Evolutionary conservation across 805 yeast genomes (phyloP).

Genomic region (Myxozyma geophila): DNA sequence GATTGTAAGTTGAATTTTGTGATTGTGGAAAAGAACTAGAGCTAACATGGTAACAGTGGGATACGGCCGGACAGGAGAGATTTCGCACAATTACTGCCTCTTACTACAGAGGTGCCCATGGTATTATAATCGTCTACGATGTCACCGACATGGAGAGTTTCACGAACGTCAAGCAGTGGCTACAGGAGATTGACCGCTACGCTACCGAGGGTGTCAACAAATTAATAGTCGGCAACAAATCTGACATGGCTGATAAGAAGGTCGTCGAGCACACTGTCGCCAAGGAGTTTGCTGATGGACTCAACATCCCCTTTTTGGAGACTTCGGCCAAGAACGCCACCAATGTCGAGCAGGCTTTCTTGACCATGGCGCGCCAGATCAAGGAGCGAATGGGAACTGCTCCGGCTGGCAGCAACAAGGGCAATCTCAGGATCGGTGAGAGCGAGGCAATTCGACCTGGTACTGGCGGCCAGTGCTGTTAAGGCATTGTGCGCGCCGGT

Average conservation of each 20-base stretch:
- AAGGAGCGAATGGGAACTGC: slow-evolving; percentile 85
- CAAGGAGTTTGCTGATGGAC: slow-evolving; percentile 94
- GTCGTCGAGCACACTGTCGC: slow-evolving; percentile 96
- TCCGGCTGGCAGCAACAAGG: slow-evolving; percentile 51
- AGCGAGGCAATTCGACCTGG: slow-evolving; percentile 50
- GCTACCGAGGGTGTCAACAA: slow-evolving; percentile 98
- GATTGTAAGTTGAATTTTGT: slow-evolving; percentile 51
- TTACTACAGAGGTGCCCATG: slow-evolving; percentile 98
- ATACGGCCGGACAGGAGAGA: slow-evolving; percentile 98
- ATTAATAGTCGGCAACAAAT: slow-evolving; percentile 93
- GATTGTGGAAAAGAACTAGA: not conserved
- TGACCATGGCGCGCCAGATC: slow-evolving; percentile 98
- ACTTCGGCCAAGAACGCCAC: slow-evolving; percentile 94
- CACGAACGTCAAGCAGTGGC: slow-evolving; percentile 97
- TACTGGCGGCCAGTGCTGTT: slow-evolving; percentile 50
- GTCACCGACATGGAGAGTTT: slow-evolving; percentile 89
- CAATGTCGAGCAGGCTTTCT: slow-evolving; percentile 97
- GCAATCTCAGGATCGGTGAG: slow-evolving; percentile 48
- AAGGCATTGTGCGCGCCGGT: slow-evolving; percentile 32
- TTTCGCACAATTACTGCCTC: slow-evolving; percentile 97
- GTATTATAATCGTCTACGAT: slow-evolving; percentile 96
- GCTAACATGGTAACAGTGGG: slow-evolving; percentile 61
- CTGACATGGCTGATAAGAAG: slow-evolving; percentile 90
- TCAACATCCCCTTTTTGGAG: slow-evolving; percentile 93
- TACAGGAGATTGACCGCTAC: slow-evolving; percentile 96